phyloP scores from a whole-genome alignment of 164 flowering plant genomes.

The Cinnamomum micranthum region DNA sequence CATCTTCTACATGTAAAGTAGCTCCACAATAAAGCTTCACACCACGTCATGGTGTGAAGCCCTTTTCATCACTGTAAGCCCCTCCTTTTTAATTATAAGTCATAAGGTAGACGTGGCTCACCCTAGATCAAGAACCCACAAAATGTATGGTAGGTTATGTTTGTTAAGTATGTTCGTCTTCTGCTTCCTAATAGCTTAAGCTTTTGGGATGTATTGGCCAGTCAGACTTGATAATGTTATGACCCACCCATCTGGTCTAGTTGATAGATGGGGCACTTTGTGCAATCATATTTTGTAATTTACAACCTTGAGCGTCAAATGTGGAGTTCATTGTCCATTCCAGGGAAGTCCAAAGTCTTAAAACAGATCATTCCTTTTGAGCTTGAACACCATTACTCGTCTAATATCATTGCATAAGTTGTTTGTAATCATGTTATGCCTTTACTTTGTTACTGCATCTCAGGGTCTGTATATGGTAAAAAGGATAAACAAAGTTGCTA shows the following conservation, averaged over 20 bases:
- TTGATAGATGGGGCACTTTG: too few species aligned
- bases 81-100: too few species aligned
- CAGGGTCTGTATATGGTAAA: conserved; percentile 71
- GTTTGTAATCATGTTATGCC: neutral
- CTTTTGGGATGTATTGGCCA: too few species aligned
- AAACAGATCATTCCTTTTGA: neutral
- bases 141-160: neutral
- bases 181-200: too few species aligned
- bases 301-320: neutral
- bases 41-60: too few species aligned
- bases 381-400: neutral
- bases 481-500: conserved; percentile 58
- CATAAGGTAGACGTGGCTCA: neutral
- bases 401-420: neutral
- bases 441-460: neutral
- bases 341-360: too few species aligned
- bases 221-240: too few species aligned
- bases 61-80: too few species aligned
- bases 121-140: neutral
- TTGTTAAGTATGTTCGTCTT: too few species aligned
- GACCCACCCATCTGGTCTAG: too few species aligned
- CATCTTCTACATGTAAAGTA: too few species aligned
- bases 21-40: too few species aligned
- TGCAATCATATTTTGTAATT: neutral
- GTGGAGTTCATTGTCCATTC: neutral